Percentiles rank a stretch among this genome's conserved stretches.
Evolutionary conservation across 2,329 filamentous ascomycete genomes (phyloP).

Genomic region (Neurospora sp.): DNA sequence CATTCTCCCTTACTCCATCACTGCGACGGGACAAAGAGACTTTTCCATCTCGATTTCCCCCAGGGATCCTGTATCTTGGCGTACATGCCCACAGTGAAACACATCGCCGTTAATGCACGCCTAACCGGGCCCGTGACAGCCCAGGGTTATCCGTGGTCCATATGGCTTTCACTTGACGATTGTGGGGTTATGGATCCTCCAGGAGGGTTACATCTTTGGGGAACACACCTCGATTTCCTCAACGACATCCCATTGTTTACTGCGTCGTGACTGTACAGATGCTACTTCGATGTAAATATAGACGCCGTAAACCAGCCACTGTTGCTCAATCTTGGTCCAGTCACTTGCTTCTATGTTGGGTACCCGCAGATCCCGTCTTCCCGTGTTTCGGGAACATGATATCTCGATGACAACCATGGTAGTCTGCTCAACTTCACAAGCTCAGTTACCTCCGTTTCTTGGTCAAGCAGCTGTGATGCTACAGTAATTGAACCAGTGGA

Average conservation of each 20-base stretch:
- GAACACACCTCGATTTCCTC: not conserved
- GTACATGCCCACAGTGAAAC: slow-evolving; percentile 11
- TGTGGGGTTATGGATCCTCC: not conserved
- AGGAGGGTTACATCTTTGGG: not conserved
- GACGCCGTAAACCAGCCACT: not conserved
- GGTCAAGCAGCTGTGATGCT: too few relatives aligned
- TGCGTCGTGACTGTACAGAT: not conserved
- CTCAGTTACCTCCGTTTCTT: not conserved
- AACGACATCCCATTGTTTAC: not conserved
- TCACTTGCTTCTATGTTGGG: not conserved
- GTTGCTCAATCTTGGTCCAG: not conserved
- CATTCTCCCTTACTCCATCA: not conserved
- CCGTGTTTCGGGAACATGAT: not conserved
- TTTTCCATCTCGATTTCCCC: not conserved
- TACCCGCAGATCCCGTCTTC: not conserved
- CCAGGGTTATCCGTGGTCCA: not conserved
- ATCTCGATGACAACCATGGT: not conserved
- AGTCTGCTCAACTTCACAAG: not conserved
- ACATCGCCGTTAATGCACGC: not conserved
- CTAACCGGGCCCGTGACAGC: not conserved
- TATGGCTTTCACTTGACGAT: slow-evolving; percentile 1
- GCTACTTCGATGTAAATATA: not conserved
- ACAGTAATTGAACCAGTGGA: not conserved
- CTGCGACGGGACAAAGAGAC: not conserved
- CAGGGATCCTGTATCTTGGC: slow-evolving; percentile 1